Evolutionary conservation across 495 filamentous ascomycete genomes (phyloP).

Genomic region (Penicillium coffeae): DNA sequence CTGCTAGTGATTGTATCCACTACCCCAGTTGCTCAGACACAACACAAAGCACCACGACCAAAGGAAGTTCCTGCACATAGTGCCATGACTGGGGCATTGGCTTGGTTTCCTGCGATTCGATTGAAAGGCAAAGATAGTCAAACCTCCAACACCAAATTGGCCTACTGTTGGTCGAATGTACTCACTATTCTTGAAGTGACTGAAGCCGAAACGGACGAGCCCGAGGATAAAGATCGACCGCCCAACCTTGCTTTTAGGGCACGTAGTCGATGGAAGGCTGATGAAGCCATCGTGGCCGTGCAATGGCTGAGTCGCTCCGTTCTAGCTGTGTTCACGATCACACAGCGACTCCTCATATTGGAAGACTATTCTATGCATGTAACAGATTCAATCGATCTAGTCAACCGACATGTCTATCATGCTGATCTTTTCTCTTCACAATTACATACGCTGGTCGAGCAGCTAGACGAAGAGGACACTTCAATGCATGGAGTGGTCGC

Average conservation of each 20-base stretch:
- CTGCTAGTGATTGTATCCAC: conserved; percentile 94
- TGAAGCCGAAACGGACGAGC: conserved; percentile 59
- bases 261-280: conserved; percentile 85
- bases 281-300: conserved; percentile 93
- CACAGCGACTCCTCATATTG: conserved; percentile 85
- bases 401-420: conserved; percentile 90
- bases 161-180: conserved; percentile 97
- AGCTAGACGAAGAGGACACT: conserved; percentile 79
- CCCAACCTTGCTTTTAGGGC: conserved; percentile 74
- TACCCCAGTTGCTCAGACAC: conserved; percentile 90
- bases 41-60: conserved; percentile 84
- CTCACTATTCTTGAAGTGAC: conserved; percentile 87
- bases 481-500: conserved; percentile 95
- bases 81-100: conserved; percentile 86
- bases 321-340: conserved; percentile 84
- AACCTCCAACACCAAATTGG: conserved; percentile 64
- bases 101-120: conserved; percentile 96
- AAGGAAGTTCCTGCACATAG: conserved; percentile 87
- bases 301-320: conserved; percentile 97
- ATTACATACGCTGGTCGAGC: conserved; percentile 77
- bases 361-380: conserved; percentile 85
- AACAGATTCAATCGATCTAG: conserved; percentile 89
- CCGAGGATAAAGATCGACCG: conserved; percentile 61
- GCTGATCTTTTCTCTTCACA: conserved; percentile 81
- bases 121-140: conserved; percentile 67